Evolutionary conservation across 768 basidiomycete genomes (phyloP), one percentile per base, ranked within the genome.

Genomic region (button mushroom (Agaricus bisporus)): DNA sequence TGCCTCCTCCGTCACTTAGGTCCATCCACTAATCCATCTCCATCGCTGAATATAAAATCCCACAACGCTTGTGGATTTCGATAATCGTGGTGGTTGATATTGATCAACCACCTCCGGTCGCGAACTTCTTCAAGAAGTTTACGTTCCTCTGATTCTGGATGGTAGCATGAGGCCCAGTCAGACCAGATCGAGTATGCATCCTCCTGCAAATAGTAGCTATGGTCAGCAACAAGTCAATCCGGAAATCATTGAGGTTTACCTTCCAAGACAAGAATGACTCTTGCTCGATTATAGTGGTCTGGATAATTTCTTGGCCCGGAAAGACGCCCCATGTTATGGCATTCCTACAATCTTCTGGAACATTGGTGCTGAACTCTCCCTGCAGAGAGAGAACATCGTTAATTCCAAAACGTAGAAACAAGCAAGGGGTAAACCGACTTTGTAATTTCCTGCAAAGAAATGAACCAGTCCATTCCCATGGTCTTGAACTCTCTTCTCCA

Each of bases 291-390:
- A 98, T 93, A 0, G 97, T 99, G 5, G 95, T 91, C 63, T 98
- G 95, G 1, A 86, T 81, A 43, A 99, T 87, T 68, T 99, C 97
- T 64, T 97, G 90, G 0, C 92, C 97, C 0, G 94, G 91, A 67
- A 99, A 99, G 5, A 98, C 86, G 52, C 95, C 97, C 97, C 97
- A 99, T 1, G 97, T 99, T 6, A 99, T 97, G 0, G 94, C 95
- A 67, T 98, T 98, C 52, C 90, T 81, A 12, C 82, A 87, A 32
- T 80, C 83, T 43, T 86, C 82, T 1, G 80, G 74, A 20, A 95
- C 81, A 64, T 97, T 98, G 11, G 83, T 92, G 58, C 76, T 73
- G 56, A 77, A 83, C 46, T 91, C 87, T 25, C 90, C 94, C 88
- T 92, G 41, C 4, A 53, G 46, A 11, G n/a, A 43, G 5, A 51